Conservation (phyloP, 2,329 filamentous ascomycete species). For the Nothophoma quercina region DNA sequence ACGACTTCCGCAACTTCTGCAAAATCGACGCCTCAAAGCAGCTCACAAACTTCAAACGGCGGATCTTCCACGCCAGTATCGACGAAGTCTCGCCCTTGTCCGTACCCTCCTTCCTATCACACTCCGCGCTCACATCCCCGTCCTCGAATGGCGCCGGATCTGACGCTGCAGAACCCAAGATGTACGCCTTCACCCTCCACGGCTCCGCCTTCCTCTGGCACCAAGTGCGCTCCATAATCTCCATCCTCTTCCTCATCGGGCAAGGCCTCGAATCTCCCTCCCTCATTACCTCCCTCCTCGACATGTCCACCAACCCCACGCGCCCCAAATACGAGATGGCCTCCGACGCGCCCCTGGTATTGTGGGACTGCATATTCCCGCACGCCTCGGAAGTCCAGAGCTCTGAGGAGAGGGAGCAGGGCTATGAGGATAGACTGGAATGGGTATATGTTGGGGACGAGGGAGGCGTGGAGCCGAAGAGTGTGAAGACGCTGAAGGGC, state of each 20-base stretch:
- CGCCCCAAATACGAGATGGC: conserved; percentile 91
- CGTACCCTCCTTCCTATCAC: conserved; percentile 37
- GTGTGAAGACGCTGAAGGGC: conserved; percentile 24
- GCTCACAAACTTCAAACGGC: conserved; percentile 80
- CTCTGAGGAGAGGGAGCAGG: conserved; percentile 47
- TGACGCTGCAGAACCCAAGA: too few species aligned
- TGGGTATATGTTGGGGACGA: conserved; percentile 85
- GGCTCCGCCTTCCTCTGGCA: conserved; percentile 97
- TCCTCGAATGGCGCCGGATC: too few species aligned
- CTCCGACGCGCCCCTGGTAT: conserved; percentile 84
- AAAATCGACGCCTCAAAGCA: conserved; percentile 92
- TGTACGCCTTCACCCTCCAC: conserved; percentile 88
- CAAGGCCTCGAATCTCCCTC: conserved; percentile 83
- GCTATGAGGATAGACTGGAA: conserved; percentile 67
- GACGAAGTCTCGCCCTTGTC: conserved; percentile 54
- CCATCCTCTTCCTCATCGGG: conserved; percentile 88
- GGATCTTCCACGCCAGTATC: conserved; percentile 82
- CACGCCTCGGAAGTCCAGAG: conserved; percentile 49
- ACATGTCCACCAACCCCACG: conserved; percentile 73
- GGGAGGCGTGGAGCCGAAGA: conserved; percentile 57
- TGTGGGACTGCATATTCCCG: conserved; percentile 96
- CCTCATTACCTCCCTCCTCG: conserved; percentile 76
- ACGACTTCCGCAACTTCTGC: conserved; percentile 98
- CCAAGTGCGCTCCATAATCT: conserved; percentile 95
- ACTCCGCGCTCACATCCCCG: conserved; percentile 35